A percentile compares a stretch with the other conserved stretches of the same genome.
phyloP scores from a whole-genome alignment of 163 green algal species.

The Chloromonas sp. region DNA sequence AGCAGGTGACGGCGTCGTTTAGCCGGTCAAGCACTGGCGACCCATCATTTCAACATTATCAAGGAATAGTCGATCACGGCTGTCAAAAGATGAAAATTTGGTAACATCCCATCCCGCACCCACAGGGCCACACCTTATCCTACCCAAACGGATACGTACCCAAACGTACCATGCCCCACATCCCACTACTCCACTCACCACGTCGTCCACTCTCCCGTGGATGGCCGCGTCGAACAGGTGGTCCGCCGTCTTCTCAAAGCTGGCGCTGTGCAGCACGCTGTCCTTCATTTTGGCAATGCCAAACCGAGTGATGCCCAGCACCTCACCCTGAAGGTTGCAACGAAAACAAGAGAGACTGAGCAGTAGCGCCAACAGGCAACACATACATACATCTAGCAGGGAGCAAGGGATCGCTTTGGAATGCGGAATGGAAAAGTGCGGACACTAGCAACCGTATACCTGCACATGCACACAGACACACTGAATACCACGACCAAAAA shows the following conservation, averaged over 20 bases:
- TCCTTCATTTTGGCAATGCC: constrained; percentile 99
- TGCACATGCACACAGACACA: background rate
- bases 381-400: background rate
- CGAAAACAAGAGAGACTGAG: background rate
- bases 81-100: too few species aligned
- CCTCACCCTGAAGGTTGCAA: constrained; percentile 67
- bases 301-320: constrained; percentile 98
- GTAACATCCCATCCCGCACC: too few species aligned
- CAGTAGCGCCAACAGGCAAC: background rate
- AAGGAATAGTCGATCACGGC: too few species aligned
- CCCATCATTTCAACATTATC: too few species aligned
- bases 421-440: background rate
- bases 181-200: constrained; percentile 1
- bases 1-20: too few species aligned
- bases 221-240: constrained; percentile 96
- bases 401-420: too few species aligned
- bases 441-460: background rate
- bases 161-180: too few species aligned
- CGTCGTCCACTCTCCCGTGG: constrained; percentile 51
- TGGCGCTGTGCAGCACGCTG: constrained; percentile 95
- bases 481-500: too few species aligned
- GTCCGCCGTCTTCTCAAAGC: constrained; percentile 98
- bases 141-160: too few species aligned
- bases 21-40: too few species aligned
- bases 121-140: too few species aligned